A percentile compares a stretch with the other conserved stretches of the same genome.
Conservation (phyloP, 129 eudicot species). For the Chrysanthemum seticuspe region DNA sequence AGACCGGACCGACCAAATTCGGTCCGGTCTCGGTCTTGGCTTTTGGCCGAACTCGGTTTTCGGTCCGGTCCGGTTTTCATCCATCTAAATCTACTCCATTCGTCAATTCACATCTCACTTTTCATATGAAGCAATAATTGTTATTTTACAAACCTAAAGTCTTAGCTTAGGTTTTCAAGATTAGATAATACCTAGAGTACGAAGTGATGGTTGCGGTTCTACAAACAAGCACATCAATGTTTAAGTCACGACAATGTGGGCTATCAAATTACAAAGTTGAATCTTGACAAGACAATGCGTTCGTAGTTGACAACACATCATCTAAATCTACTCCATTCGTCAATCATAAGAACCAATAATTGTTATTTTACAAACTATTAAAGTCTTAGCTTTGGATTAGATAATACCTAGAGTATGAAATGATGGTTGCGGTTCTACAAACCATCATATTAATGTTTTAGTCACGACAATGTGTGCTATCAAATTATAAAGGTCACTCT, state of each 20-base stretch:
- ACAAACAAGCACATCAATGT: neutral
- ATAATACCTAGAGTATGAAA: neutral
- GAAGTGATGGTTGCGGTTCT: conserved; percentile 22
- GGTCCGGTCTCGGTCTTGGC: no score
- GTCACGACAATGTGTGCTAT: neutral
- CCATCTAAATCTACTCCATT: neutral
- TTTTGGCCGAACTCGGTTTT: no score
- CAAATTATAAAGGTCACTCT: neutral
- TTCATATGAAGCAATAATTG: neutral
- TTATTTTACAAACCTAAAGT: neutral
- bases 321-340: no score
- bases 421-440: conserved; percentile 17
- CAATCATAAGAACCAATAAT: no score
- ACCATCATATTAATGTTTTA: neutral
- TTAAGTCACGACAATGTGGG: neutral
- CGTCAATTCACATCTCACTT: conserved; percentile 5
- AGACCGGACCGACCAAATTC: no score
- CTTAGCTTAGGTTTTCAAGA: neutral
- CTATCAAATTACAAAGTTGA: neutral
- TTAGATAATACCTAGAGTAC: neutral
- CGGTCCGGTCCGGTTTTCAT: no score
- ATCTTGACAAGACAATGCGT: conserved; percentile 2
- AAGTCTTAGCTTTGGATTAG: neutral
- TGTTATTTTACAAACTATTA: no score
- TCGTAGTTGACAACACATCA: neutral